Conservation (phyloP, 805 yeast species). For the Teunomyces atbi region DNA sequence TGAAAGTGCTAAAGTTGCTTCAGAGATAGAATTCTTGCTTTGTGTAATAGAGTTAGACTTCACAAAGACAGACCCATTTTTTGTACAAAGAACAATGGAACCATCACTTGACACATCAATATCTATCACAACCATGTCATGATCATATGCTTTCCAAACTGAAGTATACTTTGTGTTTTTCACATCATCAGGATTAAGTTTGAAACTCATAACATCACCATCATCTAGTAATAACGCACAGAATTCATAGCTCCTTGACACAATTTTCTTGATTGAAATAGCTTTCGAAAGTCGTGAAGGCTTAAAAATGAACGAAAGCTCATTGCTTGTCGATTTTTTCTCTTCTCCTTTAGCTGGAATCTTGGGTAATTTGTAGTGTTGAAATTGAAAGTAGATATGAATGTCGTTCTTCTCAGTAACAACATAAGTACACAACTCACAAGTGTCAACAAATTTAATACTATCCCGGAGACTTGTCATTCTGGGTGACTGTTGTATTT, state of each 20-base stretch:
- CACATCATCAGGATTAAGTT: constrained; percentile 19
- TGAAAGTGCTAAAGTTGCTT: constrained; percentile 28
- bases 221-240: constrained; percentile 53
- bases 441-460: constrained; percentile 58
- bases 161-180: constrained; percentile 44
- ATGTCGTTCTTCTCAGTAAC: constrained; percentile 58
- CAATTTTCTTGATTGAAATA: constrained; percentile 29
- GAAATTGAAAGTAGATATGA: constrained; percentile 57
- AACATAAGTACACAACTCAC: constrained; percentile 69
- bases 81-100: constrained; percentile 62
- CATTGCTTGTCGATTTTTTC: constrained; percentile 45
- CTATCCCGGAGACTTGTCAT: constrained; percentile 44
- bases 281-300: constrained; percentile 51
- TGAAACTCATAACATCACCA: constrained; percentile 55
- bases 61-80: constrained; percentile 65
- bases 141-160: constrained; percentile 64
- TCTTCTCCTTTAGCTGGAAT: constrained; percentile 34
- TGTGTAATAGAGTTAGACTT: constrained; percentile 24
- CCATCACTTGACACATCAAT: constrained; percentile 70
- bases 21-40: constrained; percentile 34
- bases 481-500: constrained; percentile 38
- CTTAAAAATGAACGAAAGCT: constrained; percentile 33
- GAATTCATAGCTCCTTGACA: constrained; percentile 37
- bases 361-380: constrained; percentile 49
- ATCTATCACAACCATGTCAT: constrained; percentile 59